Percentiles rank a stretch among this genome's conserved stretches.
These are phyloP conservation scores for Syzygium malaccense DNA, from an alignment of 441 rosid species.

Conservation along the genomic window DNA sequence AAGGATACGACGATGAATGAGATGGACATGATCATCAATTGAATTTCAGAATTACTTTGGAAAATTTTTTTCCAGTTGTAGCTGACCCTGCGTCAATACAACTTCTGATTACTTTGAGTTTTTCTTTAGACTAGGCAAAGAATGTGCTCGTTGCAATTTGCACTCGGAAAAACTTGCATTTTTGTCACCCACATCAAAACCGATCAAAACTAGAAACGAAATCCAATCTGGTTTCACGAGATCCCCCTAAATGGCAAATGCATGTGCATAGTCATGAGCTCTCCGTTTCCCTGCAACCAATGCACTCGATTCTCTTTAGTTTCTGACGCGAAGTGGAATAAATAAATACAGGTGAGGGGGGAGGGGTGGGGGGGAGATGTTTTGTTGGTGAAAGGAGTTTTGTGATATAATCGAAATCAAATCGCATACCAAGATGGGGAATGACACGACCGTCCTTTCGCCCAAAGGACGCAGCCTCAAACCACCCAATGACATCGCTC, in stretches of 20 bases:
- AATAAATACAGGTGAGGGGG: background rate
- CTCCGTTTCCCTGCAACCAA: background rate
- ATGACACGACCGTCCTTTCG: too few species aligned
- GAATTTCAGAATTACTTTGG: too few species aligned
- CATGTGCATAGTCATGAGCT: background rate
- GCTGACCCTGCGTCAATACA: too few species aligned
- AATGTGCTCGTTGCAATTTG: background rate
- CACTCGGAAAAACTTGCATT: background rate
- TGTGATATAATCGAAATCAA: background rate
- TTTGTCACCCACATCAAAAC: background rate
- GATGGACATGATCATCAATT: too few species aligned
- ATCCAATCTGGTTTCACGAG: background rate
- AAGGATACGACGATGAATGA: too few species aligned
- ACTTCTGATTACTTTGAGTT: too few species aligned
- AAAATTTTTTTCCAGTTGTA: too few species aligned
- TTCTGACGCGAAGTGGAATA: background rate
- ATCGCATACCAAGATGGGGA: too few species aligned
- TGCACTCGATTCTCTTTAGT: background rate
- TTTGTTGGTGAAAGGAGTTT: background rate
- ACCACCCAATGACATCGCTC: too few species aligned
- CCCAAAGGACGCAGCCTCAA: too few species aligned
- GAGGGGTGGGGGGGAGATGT: background rate
- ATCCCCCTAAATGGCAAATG: background rate
- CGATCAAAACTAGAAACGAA: background rate
- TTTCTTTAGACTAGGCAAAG: background rate